phyloP scores from a whole-genome alignment of 768 basidiomycete species.

The Lentinula aciculospora region DNA sequence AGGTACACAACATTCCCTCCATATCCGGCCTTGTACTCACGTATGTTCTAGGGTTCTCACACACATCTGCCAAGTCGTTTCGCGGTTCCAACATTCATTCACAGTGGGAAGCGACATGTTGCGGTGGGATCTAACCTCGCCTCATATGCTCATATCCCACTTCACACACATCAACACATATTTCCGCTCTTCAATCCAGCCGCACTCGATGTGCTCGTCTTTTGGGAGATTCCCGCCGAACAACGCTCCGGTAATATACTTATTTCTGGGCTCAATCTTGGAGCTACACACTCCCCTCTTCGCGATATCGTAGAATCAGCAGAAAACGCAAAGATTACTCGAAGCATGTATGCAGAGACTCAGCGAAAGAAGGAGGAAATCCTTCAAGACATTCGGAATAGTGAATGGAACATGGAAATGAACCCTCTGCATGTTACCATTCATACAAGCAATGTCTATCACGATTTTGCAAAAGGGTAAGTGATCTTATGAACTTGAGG shows the following conservation, averaged over 20 bases:
- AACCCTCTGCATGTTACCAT: constrained; percentile 59
- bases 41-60: neutral
- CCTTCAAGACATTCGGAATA: constrained; percentile 57
- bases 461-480: constrained; percentile 71
- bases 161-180: constrained; percentile 41
- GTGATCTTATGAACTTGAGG: constrained; percentile 20
- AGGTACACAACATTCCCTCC: constrained; percentile 26
- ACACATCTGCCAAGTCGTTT: constrained; percentile 1
- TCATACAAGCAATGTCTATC: constrained; percentile 36
- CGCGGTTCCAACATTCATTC: constrained; percentile 41
- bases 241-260: constrained; percentile 56
- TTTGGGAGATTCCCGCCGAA: constrained; percentile 67
- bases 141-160: constrained; percentile 54
- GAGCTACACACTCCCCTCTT: constrained; percentile 65
- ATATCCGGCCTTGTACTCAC: constrained; percentile 11
- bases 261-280: constrained; percentile 54
- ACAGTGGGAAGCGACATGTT: constrained; percentile 33
- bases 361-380: constrained; percentile 64
- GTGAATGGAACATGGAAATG: constrained; percentile 77
- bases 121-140: constrained; percentile 30
- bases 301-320: constrained; percentile 53
- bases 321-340: constrained; percentile 58
- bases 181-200: constrained; percentile 81
- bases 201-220: constrained; percentile 66
- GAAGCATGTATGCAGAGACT: constrained; percentile 92